These are phyloP conservation scores for Crithidia bombi DNA, from an alignment of 208 protist species.

Conservation along the genomic window DNA sequence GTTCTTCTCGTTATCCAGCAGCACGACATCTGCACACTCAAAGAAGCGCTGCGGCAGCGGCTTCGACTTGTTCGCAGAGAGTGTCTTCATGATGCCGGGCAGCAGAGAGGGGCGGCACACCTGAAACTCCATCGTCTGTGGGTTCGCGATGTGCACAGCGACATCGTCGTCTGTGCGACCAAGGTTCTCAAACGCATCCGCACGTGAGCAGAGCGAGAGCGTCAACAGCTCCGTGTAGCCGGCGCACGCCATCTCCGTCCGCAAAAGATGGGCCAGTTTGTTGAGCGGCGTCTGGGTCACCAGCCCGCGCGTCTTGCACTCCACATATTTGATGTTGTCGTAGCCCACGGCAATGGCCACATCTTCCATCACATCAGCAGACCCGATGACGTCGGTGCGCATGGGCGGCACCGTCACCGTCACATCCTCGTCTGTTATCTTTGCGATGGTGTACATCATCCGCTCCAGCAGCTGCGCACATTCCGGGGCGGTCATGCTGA, in stretches of 20 bases:
- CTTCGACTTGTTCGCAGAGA: conserved; percentile 90
- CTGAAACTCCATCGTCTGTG: conserved; percentile 95
- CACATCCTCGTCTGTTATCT: conserved; percentile 59
- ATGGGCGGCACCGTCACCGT: conserved; percentile 90
- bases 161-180: conserved; percentile 75
- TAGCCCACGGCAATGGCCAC: conserved; percentile 98
- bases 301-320: conserved; percentile 78
- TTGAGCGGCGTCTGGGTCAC: conserved; percentile 93
- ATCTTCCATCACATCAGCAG: conserved; percentile 98
- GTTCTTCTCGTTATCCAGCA: conserved; percentile 87
- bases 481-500: conserved; percentile 79
- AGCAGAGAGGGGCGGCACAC: conserved; percentile 94
- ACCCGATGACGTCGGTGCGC: conserved; percentile 96
- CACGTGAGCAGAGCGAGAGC: conserved; percentile 92
- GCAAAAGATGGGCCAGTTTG: conserved; percentile 94
- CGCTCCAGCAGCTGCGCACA: conserved; percentile 83
- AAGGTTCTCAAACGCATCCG: conserved; percentile 92
- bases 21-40: conserved; percentile 97
- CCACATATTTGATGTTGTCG: conserved; percentile 93
- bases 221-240: conserved; percentile 98
- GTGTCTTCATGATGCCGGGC: conserved; percentile 96
- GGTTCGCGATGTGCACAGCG: conserved; percentile 93
- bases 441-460: conserved; percentile 91
- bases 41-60: conserved; percentile 96
- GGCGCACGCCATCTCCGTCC: conserved; percentile 90